phyloP scores from a whole-genome alignment of 108 stramenopile species.

The Seminavis robusta region DNA sequence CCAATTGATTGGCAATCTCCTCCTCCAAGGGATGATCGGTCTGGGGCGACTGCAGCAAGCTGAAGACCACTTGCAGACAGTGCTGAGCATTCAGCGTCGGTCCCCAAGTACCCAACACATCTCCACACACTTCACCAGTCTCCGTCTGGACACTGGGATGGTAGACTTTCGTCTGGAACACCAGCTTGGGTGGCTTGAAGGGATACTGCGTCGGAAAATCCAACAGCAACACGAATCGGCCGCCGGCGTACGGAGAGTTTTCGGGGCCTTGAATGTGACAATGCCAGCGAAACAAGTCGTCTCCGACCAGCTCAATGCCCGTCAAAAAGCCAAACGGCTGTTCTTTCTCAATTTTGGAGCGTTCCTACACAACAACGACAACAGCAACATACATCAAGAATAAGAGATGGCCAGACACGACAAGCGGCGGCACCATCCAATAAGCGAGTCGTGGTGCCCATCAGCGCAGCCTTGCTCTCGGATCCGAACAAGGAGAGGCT shows the following conservation, averaged over 20 bases:
- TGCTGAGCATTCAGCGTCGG: slow-evolving; percentile 58
- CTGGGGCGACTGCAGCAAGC: slow-evolving; percentile 41
- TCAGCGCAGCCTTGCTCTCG: background rate
- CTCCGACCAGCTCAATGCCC: slow-evolving; percentile 23
- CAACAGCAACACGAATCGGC: slow-evolving; percentile 58
- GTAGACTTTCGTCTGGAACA: slow-evolving; percentile 79
- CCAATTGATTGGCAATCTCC: slow-evolving; percentile 35
- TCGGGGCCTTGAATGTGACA: slow-evolving; percentile 44
- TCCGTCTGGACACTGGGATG: slow-evolving; percentile 81
- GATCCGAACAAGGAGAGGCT: background rate
- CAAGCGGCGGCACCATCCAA: background rate
- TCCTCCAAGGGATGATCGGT: slow-evolving; percentile 66
- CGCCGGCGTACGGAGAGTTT: slow-evolving; percentile 74
- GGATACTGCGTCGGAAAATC: slow-evolving; percentile 83
- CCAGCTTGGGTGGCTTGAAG: slow-evolving; percentile 84
- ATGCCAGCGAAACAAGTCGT: slow-evolving; percentile 45
- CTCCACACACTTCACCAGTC: slow-evolving; percentile 80
- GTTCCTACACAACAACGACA: slow-evolving; percentile 34
- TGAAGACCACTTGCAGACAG: slow-evolving; percentile 32
- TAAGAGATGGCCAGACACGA: background rate
- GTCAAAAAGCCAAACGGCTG: slow-evolving; percentile 35
- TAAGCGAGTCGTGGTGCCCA: background rate
- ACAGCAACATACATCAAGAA: background rate
- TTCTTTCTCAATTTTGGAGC: slow-evolving; percentile 32
- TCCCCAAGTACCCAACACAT: slow-evolving; percentile 74